Evolutionary conservation across 495 filamentous ascomycete species (phyloP).

Genomic region (Penicillium simplicissimum): DNA sequence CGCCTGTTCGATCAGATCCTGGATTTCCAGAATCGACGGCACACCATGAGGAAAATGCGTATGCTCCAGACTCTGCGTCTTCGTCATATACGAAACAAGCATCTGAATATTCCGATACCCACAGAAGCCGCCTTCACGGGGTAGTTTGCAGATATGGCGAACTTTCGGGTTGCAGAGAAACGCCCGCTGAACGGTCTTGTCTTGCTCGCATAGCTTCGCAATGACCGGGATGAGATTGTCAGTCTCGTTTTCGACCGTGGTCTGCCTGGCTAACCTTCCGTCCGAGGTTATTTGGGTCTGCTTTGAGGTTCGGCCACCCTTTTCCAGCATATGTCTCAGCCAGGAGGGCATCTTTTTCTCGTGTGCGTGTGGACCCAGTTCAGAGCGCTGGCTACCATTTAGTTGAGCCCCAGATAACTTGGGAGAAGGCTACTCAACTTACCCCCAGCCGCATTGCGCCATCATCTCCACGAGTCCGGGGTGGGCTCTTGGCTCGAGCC

Average conservation of each 20-base stretch:
- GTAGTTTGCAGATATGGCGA: constrained; percentile 79
- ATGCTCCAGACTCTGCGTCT: constrained; percentile 54
- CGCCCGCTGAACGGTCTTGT: constrained; percentile 61
- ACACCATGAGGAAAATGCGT: constrained; percentile 59
- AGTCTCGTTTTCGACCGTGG: constrained; percentile 61
- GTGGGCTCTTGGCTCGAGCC: constrained; percentile 13
- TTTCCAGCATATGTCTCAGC: constrained; percentile 68
- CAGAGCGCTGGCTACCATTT: constrained; percentile 40
- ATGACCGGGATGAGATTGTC: constrained; percentile 74
- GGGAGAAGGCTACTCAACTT: constrained; percentile 12
- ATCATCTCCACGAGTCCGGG: constrained; percentile 12
- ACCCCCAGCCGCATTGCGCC: constrained; percentile 46
- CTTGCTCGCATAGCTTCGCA: constrained; percentile 67
- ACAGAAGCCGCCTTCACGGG: constrained; percentile 85
- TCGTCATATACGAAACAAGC: constrained; percentile 76
- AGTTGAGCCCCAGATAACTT: constrained; percentile 23
- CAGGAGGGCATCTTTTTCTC: constrained; percentile 87
- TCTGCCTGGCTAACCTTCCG: constrained; percentile 46
- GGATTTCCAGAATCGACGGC: constrained; percentile 81
- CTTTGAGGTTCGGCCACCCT: constrained; percentile 57
- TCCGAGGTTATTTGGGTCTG: constrained; percentile 55
- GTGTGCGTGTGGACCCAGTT: constrained; percentile 83
- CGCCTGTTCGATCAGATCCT: constrained; percentile 85
- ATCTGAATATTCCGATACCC: constrained; percentile 99
- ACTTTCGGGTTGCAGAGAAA: constrained; percentile 79